Percentiles rank a stretch among this genome's conserved stretches.
Conservation (phyloP, 2,329 filamentous ascomycete genomes). For the Colletotrichum phormii region DNA sequence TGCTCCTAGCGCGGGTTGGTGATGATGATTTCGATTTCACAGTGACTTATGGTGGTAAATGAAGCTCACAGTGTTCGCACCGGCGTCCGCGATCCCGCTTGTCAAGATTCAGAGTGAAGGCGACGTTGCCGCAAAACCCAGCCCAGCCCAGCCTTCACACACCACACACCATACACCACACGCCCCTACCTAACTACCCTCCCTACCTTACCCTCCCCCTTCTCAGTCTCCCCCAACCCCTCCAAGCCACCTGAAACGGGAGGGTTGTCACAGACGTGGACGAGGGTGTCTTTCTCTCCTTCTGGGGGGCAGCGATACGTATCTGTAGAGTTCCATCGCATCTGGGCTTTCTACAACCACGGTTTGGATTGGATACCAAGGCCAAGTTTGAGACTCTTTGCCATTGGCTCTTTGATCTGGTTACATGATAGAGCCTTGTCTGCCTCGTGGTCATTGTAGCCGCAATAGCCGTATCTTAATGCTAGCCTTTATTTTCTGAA, state of each 20-base stretch:
- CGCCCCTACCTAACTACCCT: no score
- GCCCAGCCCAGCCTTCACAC: background rate
- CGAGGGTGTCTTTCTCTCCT: conserved; percentile 4
- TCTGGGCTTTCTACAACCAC: background rate
- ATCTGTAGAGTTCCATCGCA: background rate
- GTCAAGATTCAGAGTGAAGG: conserved; percentile 26
- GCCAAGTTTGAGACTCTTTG: background rate
- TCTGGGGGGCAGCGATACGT: background rate
- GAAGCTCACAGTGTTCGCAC: conserved; percentile 8
- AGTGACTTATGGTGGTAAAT: background rate
- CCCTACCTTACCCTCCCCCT: background rate
- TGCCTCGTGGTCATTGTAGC: conserved; percentile 11
- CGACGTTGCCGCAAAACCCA: conserved; percentile 1
- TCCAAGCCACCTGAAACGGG: conserved; percentile 36
- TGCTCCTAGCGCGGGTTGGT: conserved; percentile 5
- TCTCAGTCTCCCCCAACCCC: background rate
- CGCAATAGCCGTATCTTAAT: conserved; percentile 15
- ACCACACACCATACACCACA: background rate
- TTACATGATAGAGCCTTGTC: background rate
- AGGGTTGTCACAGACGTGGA: conserved; percentile 37
- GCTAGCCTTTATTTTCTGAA: background rate
- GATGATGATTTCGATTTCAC: background rate
- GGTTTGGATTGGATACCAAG: background rate
- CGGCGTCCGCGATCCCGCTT: conserved; percentile 29
- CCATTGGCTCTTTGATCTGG: background rate